Conservation (phyloP, 331 rosid genomes). For the Cydonia oblonga region DNA sequence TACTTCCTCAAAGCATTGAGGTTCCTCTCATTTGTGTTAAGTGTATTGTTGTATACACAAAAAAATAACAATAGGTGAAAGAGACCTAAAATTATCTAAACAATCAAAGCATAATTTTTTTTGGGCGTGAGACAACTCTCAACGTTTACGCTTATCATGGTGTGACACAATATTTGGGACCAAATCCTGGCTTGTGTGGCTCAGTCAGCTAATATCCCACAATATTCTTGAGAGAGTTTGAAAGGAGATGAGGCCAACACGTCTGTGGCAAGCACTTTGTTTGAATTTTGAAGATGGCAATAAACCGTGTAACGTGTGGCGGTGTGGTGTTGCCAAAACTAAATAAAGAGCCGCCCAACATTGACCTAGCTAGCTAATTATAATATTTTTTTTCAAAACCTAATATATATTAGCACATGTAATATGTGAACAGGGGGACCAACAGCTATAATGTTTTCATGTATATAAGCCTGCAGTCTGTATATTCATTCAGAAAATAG, state of each 20-base stretch:
- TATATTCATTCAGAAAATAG: not conserved
- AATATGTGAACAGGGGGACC: not conserved
- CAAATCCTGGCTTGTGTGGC: not conserved
- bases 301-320: not conserved
- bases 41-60: too few relatives aligned
- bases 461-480: not conserved
- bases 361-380: slow-evolving; percentile 24
- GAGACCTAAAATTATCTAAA: too few relatives aligned
- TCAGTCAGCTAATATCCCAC: not conserved
- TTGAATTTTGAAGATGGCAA: not conserved
- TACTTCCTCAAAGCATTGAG: too few relatives aligned
- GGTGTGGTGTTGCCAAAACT: not conserved
- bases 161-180: too few relatives aligned
- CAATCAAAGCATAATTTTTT: too few relatives aligned
- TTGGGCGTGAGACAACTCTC: too few relatives aligned
- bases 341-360: slow-evolving; percentile 10
- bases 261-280: not conserved
- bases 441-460: not conserved
- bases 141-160: too few relatives aligned
- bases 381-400: not conserved
- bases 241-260: not conserved
- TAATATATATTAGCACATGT: not conserved
- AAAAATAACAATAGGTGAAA: too few relatives aligned
- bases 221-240: not conserved
- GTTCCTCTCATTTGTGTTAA: too few relatives aligned